Base-by-base conservation (phyloP, 164 flowering plant species). In the Berberis vulgaris region DNA sequence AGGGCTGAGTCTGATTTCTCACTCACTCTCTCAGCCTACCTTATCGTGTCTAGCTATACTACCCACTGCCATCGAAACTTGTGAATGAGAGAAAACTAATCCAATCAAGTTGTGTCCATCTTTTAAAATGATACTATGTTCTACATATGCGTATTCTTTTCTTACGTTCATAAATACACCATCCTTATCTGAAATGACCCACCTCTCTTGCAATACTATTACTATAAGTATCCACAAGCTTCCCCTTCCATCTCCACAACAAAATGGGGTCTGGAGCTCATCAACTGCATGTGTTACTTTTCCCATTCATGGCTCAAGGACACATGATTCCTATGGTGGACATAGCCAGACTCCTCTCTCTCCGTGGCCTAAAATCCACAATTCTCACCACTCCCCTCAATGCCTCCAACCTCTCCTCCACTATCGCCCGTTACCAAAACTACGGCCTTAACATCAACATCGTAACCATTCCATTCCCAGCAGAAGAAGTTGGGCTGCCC, bases 281-380 rank as follows among this genome's bases (percentile, higher is more conserved):
- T 43, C 69, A 59, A 26, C 64, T 60, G 42, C 57, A 59, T 43
- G 26, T 53, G n/a, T 66, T 60, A 58, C 53, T 59, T 60, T 60
- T 67, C 4, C 88, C 88, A 1, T 43, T 77, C 59, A 65, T 80
- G 76, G 86, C 82, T 39, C 69, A 66, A 0, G 86, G 86, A 60
- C 86, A 82, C 69, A 74, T 71, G 71, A 76, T 84, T 40, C 92
- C 88, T n/a, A 62, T 68, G 38, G 1, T 78, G 0, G 87, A 83
- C 78, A 72, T 83, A 61, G 92, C 88, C 45, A 75, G 66, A 43
- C 74, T 84, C 0, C 79, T 86, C 61, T 72, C 78, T 2, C n/a
- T 67, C 1, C 75, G 72, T 4, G 88, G 88, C 2, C 71, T 74
- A 1, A 76, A 75, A 7, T 11, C 75, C 45, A 79, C 87, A 54